Evolutionary conservation across 2,329 filamentous ascomycete species (phyloP).

Genomic region (Didymella exigua): DNA sequence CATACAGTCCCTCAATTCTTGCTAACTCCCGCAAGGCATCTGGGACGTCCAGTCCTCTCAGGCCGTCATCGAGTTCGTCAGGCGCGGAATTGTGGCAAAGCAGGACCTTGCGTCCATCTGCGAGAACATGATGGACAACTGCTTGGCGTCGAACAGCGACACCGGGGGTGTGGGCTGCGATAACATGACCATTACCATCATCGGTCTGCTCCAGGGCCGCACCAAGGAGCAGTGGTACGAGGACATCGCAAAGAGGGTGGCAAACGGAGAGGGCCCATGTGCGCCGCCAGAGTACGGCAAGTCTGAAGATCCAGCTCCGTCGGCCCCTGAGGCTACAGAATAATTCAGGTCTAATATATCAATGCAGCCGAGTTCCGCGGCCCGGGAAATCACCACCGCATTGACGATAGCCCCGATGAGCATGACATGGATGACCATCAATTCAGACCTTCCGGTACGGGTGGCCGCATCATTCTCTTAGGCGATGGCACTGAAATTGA

Average conservation of each 20-base stretch:
- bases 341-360: constrained; percentile 46
- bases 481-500: constrained; percentile 93
- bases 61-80: constrained; percentile 94
- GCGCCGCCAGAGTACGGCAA: constrained; percentile 99
- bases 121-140: constrained; percentile 99
- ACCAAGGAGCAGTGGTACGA: constrained; percentile 99
- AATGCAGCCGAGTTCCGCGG: constrained; percentile 57
- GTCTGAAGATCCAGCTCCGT: constrained; percentile 57
- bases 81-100: constrained; percentile 93
- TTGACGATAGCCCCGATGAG: constrained; percentile 59
- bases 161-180: constrained; percentile 97
- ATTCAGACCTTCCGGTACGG: constrained; percentile 66
- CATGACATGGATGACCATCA: constrained; percentile 76
- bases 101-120: constrained; percentile 94
- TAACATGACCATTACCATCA: constrained; percentile 98
- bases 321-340: constrained; percentile 39
- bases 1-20: background rate
- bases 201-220: constrained; percentile 88
- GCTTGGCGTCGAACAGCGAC: constrained; percentile 95
- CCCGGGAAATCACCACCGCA: constrained; percentile 56
- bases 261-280: constrained; percentile 95
- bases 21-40: constrained; percentile 73
- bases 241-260: constrained; percentile 89
- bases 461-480: constrained; percentile 87
- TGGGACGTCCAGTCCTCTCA: constrained; percentile 99